Percentiles rank a stretch among this genome's conserved stretches.
Evolutionary conservation across 2,329 filamentous ascomycete species (phyloP).

Genomic region (Tolypocladium ovalisporum): DNA sequence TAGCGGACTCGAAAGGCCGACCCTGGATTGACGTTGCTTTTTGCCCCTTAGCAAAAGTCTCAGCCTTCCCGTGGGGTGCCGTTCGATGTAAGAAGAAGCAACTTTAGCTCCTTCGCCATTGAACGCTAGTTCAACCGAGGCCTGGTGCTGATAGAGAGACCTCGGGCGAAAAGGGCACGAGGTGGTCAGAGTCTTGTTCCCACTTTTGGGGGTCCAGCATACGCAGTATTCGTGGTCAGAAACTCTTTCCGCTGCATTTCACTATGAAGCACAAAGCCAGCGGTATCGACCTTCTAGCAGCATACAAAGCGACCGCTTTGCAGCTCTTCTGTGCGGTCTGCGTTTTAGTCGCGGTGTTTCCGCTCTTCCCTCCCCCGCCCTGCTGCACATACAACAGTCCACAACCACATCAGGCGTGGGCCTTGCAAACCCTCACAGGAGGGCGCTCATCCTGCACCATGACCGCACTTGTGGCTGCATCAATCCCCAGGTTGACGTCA

Average conservation of each 20-base stretch:
- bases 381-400: background rate
- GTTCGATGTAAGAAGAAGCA: slow-evolving; percentile 1
- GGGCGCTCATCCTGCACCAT: background rate
- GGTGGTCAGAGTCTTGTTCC: background rate
- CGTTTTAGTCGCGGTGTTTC: background rate
- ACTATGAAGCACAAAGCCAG: background rate
- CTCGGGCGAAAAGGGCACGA: background rate
- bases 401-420: background rate
- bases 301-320: background rate
- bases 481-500: background rate
- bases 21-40: background rate
- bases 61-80: background rate
- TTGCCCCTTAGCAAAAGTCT: background rate
- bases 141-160: background rate
- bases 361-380: background rate
- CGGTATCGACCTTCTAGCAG: background rate
- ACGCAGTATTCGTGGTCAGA: background rate
- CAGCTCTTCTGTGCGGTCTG: background rate
- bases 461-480: background rate
- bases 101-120: background rate
- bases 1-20: background rate
- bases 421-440: background rate
- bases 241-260: background rate
- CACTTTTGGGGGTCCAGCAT: background rate
- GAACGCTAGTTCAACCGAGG: background rate